Evolutionary conservation across 2,329 filamentous ascomycete species (phyloP).

Genomic region (Epichloe coenophiala): DNA sequence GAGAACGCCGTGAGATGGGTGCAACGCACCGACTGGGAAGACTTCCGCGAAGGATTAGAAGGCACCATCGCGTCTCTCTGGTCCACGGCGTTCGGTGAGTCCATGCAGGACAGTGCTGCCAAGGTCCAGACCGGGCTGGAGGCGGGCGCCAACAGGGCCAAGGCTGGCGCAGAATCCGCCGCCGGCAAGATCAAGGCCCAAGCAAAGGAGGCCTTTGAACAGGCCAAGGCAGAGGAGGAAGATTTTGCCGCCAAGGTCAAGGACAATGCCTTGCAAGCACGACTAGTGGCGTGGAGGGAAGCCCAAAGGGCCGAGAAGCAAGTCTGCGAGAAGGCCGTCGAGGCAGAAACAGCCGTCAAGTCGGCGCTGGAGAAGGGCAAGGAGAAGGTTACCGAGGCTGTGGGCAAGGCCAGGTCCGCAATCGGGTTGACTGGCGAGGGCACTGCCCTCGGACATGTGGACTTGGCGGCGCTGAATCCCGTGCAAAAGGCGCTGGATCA

Average conservation of each 20-base stretch:
- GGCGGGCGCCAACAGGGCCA: slow-evolving; percentile 21
- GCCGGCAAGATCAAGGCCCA: slow-evolving; percentile 17
- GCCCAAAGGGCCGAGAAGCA: slow-evolving; percentile 10
- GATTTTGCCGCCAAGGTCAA: slow-evolving; percentile 14
- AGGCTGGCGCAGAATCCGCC: slow-evolving; percentile 10
- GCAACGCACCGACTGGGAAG: slow-evolving; percentile 52
- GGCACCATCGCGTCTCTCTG: slow-evolving; percentile 31
- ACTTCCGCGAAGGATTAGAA: slow-evolving; percentile 46
- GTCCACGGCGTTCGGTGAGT: slow-evolving; percentile 23
- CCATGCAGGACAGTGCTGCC: slow-evolving; percentile 14
- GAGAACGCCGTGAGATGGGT: slow-evolving; percentile 52
- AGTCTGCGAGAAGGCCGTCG: slow-evolving; percentile 16
- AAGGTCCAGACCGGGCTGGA: slow-evolving; percentile 17
- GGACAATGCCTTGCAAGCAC: slow-evolving; percentile 15
- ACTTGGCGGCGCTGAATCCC: slow-evolving; percentile 17
- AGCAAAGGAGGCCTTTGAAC: slow-evolving; percentile 22
- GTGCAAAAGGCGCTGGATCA: slow-evolving; percentile 37
- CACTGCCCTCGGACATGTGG: slow-evolving; percentile 7
- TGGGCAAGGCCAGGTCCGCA: slow-evolving; percentile 23
- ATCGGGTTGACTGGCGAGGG: slow-evolving; percentile 17
- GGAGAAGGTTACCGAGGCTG: slow-evolving; percentile 27
- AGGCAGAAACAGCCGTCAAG: slow-evolving; percentile 24
- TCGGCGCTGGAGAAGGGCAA: slow-evolving; percentile 27
- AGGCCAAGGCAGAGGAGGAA: slow-evolving; percentile 16
- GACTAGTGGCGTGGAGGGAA: slow-evolving; percentile 13